Base-by-base conservation (phyloP, 345 rosid genomes). In the Erucastrum elatum region DNA sequence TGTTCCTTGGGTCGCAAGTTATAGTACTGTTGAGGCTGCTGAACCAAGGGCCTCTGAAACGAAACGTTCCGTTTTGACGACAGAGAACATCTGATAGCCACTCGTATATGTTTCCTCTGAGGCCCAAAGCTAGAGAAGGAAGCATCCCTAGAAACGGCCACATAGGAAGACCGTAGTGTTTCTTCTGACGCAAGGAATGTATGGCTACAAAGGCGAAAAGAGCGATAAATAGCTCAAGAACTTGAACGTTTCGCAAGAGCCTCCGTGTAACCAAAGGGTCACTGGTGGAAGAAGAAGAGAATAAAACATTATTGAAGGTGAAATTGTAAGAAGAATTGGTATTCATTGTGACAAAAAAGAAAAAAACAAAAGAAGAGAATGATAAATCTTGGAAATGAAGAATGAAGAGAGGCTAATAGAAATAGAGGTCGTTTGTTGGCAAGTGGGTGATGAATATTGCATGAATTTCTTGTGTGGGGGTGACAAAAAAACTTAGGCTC, bases 101-200 rank as follows among this genome's bases (percentile, higher is more conserved):
- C 70, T 95, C 97, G 77, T 93, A 95, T 56, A 86, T 29, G 88
- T 91, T 82, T 26, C 75, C 37, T 13, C 71, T 84, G 27, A 91
- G 66, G 0, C 84, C 94, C 0, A 33, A 58, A 59, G 88, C 46
- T 72, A 95, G 33, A 29, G 99, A 91, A 0, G 98, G 99, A n/a
- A 91, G 79, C 99, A 95, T 95, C 6, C 99, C 99, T 0, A 95
- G 85, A 37, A 90, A 49, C 0, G 99, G 98, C 98, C 98, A 94
- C 2, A 86, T 73, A 0, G 98, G 92, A 6, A 94, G 79, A 3
- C 99, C 98, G 2, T 86, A 58, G 31, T 66, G 88, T 66, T 86
- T 87, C 77, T 80, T 85, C 82, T 93, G 92, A 77, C 96, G 85
- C 76, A 93, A 62, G 27, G 94, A 83, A 72, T 89, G 81, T 74